Conservation (phyloP, 371 early-diverging fungal genomes). For the Batrachochytrium dendrobatidis region DNA sequence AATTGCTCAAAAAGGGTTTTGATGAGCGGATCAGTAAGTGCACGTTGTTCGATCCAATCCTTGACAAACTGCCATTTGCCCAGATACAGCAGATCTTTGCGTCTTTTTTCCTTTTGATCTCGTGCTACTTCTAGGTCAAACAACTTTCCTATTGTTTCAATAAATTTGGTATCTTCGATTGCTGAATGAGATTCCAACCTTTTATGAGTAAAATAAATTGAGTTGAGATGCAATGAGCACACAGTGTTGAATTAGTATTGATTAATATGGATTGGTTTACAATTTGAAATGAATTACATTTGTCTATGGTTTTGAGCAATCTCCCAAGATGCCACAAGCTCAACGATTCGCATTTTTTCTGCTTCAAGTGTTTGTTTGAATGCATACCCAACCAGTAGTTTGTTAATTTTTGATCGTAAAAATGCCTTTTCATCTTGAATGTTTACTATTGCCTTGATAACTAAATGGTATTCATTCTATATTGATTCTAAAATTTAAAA, state of each 20-base stretch:
- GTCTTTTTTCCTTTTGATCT: constrained; percentile 2
- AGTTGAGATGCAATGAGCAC: no score
- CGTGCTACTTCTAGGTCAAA: background rate
- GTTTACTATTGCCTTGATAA: constrained; percentile 6
- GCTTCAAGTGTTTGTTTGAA: background rate
- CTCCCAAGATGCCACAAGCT: background rate
- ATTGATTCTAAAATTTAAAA: background rate
- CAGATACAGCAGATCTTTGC: constrained; percentile 6
- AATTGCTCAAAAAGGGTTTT: background rate
- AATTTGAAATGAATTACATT: no score
- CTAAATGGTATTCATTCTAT: constrained; percentile 13
- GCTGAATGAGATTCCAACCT: no score
- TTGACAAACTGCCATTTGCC: constrained; percentile 13
- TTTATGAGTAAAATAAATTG: no score
- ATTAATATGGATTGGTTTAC: no score
- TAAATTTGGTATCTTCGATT: no score
- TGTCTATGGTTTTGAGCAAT: no score
- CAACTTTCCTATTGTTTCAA: background rate
- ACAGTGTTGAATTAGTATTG: no score
- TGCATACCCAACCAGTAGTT: constrained; percentile 1
- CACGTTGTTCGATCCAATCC: constrained; percentile 13
- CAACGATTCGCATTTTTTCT: background rate
- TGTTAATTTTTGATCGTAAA: constrained; percentile 3
- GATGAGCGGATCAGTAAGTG: background rate
- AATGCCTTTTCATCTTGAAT: constrained; percentile 9